phyloP scores from a whole-genome alignment of 2,329 filamentous ascomycete genomes.

The Colletotrichum lupini region DNA sequence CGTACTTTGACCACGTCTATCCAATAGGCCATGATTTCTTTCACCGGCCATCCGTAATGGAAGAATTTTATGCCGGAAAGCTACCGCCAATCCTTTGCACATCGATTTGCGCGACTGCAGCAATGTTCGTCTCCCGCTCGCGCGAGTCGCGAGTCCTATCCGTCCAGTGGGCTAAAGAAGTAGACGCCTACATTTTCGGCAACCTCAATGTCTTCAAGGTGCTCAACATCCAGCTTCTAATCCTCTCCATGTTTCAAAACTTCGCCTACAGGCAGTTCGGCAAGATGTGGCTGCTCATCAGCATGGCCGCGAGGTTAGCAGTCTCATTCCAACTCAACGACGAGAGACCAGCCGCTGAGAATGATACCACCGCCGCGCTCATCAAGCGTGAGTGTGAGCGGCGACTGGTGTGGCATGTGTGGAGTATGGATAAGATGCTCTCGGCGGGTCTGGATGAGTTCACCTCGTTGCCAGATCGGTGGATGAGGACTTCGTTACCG shows the following conservation, averaged over 20 bases:
- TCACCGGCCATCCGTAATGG: slow-evolving; percentile 25
- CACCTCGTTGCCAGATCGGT: slow-evolving; percentile 11
- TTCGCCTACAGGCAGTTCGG: slow-evolving; percentile 27
- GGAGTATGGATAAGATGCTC: slow-evolving; percentile 26
- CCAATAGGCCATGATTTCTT: slow-evolving; percentile 24
- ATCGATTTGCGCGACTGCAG: background rate
- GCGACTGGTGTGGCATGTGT: slow-evolving; percentile 19
- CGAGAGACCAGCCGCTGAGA: background rate
- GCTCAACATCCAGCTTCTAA: slow-evolving; percentile 11
- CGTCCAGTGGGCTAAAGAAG: background rate
- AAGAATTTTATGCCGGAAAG: background rate
- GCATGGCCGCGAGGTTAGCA: slow-evolving; percentile 7
- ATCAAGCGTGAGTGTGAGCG: slow-evolving; percentile 21
- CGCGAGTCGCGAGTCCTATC: background rate
- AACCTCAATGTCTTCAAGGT: slow-evolving; percentile 9
- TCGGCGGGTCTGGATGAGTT: slow-evolving; percentile 25
- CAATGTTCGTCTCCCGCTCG: background rate
- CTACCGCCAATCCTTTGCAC: background rate
- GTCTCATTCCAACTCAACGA: slow-evolving; percentile 27
- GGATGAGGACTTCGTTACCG: slow-evolving; percentile 9
- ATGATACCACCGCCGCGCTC: background rate
- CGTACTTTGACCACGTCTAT: slow-evolving; percentile 25
- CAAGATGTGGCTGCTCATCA: slow-evolving; percentile 21
- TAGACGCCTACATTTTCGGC: background rate
- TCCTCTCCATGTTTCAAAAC: slow-evolving; percentile 23